Percentiles rank a stretch among this genome's conserved stretches.
Evolutionary conservation across 2,329 filamentous ascomycete genomes (phyloP).

Genomic region (Neonectria punicea): DNA sequence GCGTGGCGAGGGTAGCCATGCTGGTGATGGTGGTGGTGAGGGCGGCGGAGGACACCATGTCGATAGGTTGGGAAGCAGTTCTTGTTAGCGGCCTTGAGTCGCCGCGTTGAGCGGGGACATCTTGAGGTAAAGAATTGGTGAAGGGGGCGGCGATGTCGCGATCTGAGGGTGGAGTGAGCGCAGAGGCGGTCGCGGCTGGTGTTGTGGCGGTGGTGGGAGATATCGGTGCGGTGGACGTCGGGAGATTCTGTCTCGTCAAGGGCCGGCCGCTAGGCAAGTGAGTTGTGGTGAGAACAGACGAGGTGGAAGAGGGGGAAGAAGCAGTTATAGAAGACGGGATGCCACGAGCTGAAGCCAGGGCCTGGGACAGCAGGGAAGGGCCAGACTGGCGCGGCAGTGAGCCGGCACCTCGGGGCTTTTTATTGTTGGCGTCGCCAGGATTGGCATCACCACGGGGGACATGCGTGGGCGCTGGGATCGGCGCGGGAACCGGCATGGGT

Average conservation of each 20-base stretch:
- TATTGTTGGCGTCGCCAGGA: constrained; percentile 47
- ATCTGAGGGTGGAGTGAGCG: constrained; percentile 29
- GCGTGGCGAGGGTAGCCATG: constrained; percentile 42
- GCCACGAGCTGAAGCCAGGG: constrained; percentile 68
- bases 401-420: constrained; percentile 56
- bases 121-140: constrained; percentile 33
- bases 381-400: constrained; percentile 57
- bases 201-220: constrained; percentile 15
- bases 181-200: constrained; percentile 15
- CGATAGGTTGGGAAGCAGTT: constrained; percentile 45
- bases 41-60: constrained; percentile 48
- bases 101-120: constrained; percentile 50
- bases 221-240: constrained; percentile 27
- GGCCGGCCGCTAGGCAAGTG: constrained; percentile 25
- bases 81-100: constrained; percentile 53
- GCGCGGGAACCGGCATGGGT: constrained; percentile 39
- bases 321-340: constrained; percentile 46
- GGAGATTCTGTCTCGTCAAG: constrained; percentile 46
- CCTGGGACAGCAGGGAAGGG: constrained; percentile 67
- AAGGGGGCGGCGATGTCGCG: constrained; percentile 32
- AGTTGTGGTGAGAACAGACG: constrained; percentile 17
- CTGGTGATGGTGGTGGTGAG: constrained; percentile 48
- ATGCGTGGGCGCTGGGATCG: constrained; percentile 21
- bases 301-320: constrained; percentile 6
- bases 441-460: constrained; percentile 39